Conservation (phyloP, 2,329 filamentous ascomycete species). For the Aspergillus pseudoglaucus region DNA sequence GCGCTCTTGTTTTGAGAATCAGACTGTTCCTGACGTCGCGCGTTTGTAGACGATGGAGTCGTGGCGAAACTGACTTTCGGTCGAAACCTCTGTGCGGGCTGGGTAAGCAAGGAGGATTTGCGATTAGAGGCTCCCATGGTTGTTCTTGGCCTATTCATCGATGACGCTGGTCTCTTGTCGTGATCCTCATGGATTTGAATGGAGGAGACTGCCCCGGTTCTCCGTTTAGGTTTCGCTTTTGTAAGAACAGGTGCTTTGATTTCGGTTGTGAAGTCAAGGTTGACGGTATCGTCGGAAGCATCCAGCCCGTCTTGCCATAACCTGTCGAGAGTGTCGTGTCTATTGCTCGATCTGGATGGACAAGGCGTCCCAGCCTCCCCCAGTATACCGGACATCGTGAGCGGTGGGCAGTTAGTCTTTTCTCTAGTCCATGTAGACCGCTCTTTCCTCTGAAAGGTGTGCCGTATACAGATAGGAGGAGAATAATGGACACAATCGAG, state of each 20-base stretch:
- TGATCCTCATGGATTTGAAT: slow-evolving; percentile 37
- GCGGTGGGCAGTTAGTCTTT: background rate
- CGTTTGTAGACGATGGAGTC: slow-evolving; percentile 12
- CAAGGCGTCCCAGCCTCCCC: slow-evolving; percentile 28
- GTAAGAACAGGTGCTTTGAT: slow-evolving; percentile 25
- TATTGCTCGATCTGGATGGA: slow-evolving; percentile 17
- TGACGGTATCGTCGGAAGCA: slow-evolving; percentile 28
- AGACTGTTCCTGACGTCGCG: slow-evolving; percentile 6
- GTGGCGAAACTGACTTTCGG: slow-evolving; percentile 24
- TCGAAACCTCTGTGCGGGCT: slow-evolving; percentile 36
- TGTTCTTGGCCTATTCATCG: slow-evolving; percentile 12
- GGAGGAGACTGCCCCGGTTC: slow-evolving; percentile 16
- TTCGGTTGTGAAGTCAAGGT: slow-evolving; percentile 38
- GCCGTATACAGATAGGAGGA: too few species aligned
- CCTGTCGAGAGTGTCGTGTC: slow-evolving; percentile 15
- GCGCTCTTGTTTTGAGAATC: slow-evolving; percentile 3
- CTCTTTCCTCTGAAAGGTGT: too few species aligned
- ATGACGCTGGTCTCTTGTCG: slow-evolving; percentile 8
- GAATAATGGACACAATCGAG: background rate
- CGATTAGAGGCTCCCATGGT: slow-evolving; percentile 9
- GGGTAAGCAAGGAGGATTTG: slow-evolving; percentile 32
- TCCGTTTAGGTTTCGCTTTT: slow-evolving; percentile 23
- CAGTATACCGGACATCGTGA: slow-evolving; percentile 20
- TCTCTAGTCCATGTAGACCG: background rate
- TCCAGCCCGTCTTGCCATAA: slow-evolving; percentile 20